These are phyloP conservation scores for Inosperma sp. DNA, from an alignment of 768 basidiomycete genomes.

Conservation along the genomic window DNA sequence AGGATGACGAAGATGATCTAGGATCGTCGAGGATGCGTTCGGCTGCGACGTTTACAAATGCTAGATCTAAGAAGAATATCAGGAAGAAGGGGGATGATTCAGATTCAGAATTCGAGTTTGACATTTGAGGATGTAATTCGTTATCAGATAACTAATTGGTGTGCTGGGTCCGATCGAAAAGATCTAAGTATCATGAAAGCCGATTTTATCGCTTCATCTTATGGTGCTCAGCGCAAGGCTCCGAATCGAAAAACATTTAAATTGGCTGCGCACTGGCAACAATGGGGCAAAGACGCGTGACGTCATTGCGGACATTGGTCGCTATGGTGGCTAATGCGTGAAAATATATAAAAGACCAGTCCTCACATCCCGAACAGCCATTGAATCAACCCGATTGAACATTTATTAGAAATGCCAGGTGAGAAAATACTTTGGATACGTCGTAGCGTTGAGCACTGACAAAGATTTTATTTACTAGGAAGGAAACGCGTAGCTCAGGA, in stretches of 20 bases:
- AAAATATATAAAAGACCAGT: no score
- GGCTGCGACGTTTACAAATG: conserved; percentile 52
- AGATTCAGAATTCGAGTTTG: conserved; percentile 80
- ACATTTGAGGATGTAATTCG: conserved; percentile 45
- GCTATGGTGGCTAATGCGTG: neutral
- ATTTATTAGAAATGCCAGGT: conserved; percentile 7
- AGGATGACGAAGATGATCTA: conserved; percentile 42
- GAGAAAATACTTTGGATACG: neutral
- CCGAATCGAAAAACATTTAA: no score
- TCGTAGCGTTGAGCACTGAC: neutral
- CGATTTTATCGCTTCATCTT: no score
- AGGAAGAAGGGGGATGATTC: conserved; percentile 40
- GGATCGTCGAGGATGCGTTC: conserved; percentile 55
- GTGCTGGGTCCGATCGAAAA: no score
- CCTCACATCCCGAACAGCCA: no score
- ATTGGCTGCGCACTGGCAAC: neutral
- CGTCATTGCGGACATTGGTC: neutral
- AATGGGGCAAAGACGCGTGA: neutral
- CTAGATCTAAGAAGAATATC: conserved; percentile 49
- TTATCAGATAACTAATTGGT: no score
- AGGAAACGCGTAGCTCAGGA: conserved; percentile 16
- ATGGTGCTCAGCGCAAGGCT: no score
- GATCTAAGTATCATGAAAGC: no score
- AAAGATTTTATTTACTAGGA: neutral
- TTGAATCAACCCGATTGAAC: neutral